A percentile compares a stretch with the other conserved stretches of the same genome.
Conservation (phyloP, 345 rosid species). For the Alliaria petiolata region DNA sequence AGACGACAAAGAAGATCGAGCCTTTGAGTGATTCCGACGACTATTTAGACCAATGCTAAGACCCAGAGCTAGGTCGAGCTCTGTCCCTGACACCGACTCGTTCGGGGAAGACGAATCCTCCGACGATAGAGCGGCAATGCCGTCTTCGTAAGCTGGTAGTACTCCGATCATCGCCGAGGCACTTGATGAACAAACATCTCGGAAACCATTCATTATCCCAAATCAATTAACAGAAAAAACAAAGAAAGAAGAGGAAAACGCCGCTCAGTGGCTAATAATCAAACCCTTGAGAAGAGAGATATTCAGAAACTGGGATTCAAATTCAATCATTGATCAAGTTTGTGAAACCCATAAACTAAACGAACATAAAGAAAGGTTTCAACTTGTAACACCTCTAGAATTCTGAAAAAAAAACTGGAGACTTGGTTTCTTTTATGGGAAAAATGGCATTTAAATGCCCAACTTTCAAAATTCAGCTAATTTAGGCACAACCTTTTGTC, state of each 20-base stretch:
- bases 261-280: neutral
- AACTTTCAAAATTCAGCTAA: too few species aligned
- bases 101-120: slow-evolving; percentile 77
- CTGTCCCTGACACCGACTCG: slow-evolving; percentile 51
- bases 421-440: neutral
- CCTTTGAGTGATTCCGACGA: slow-evolving; percentile 20
- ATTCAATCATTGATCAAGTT: neutral
- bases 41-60: slow-evolving; percentile 22
- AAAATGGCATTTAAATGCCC: too few species aligned
- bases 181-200: slow-evolving; percentile 23
- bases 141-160: slow-evolving; percentile 14
- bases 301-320: neutral
- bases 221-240: neutral
- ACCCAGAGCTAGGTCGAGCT: slow-evolving; percentile 58
- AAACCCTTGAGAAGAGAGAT: neutral
- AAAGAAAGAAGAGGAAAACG: neutral
- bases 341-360: neutral
- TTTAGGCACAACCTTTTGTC: too few species aligned
- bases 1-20: slow-evolving; percentile 23
- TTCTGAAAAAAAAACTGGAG: neutral
- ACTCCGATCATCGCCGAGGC: slow-evolving; percentile 18
- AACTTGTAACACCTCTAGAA: neutral
- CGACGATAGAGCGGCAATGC: slow-evolving; percentile 44
- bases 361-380: slow-evolving; percentile 12
- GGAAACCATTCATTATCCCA: slow-evolving; percentile 11